Evolutionary conservation across 108 stramenopile species (phyloP).

Genomic region (Pseudonitzschia pungens): DNA sequence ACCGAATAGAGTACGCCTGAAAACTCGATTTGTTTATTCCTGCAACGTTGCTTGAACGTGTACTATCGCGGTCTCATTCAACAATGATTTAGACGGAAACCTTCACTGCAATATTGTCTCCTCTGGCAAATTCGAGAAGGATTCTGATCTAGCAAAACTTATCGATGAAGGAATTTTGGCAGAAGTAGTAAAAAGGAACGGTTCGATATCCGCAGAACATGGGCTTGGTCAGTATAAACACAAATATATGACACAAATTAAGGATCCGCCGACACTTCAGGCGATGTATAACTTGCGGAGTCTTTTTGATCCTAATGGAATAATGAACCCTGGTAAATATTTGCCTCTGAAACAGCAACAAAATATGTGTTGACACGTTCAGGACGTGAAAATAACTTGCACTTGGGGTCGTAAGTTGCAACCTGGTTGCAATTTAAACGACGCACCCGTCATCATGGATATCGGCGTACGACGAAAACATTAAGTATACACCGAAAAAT

Average conservation of each 20-base stretch:
- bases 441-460: too few species aligned
- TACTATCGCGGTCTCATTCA: neutral
- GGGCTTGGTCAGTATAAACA: slow-evolving; percentile 94
- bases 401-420: too few species aligned
- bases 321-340: slow-evolving; percentile 85
- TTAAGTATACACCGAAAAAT: too few species aligned
- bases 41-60: neutral
- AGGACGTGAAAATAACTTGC: too few species aligned
- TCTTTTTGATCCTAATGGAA: slow-evolving; percentile 76
- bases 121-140: slow-evolving; percentile 45
- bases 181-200: slow-evolving; percentile 61
- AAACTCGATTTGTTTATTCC: neutral
- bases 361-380: too few species aligned
- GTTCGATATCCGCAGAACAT: slow-evolving; percentile 98
- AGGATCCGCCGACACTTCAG: slow-evolving; percentile 43
- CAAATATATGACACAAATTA: slow-evolving; percentile 41
- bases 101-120: slow-evolving; percentile 91
- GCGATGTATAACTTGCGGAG: slow-evolving; percentile 61
- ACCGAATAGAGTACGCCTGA: neutral
- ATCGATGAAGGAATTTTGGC: slow-evolving; percentile 84
- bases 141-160: slow-evolving; percentile 28
- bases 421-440: too few species aligned
- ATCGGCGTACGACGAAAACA: too few species aligned
- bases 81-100: slow-evolving; percentile 71
- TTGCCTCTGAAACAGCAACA: slow-evolving; percentile 34